Evolutionary conservation across 176 grass and related monocot genomes (phyloP), one percentile per base, ranked within the genome.

Genomic region (Musa acuminata): DNA sequence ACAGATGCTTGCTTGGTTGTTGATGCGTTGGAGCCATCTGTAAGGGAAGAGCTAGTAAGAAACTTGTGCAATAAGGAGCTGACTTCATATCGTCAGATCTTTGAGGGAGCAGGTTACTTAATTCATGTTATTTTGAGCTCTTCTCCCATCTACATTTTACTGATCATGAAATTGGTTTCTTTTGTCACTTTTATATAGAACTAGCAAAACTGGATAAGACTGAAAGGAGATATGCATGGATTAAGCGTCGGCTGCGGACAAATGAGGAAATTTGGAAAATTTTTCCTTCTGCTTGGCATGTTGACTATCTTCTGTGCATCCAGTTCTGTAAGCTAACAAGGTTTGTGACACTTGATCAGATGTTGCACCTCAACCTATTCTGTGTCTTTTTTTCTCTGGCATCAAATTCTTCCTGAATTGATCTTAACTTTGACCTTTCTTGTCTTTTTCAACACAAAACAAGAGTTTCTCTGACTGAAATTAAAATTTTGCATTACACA

Each of bases 251-350:
- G 10, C 62, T 99, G 69, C 79, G 88, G 49, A 91, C 95, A 74
- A 99, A 99, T 79, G 95, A 99, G 83, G 95, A 99, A 69, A 91
- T 89, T 63, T 99, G 95, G 95, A 99, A 93, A 88, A 94, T 94
- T 83, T 99, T 99, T 83, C 95, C 95, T 74, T 84, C 84, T 69
- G 82, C 88, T n/a, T 99, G 95, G 95, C 95, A 99, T 80, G 88
- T 99, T 78, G 90, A 99, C 63, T 99, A 94, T 89, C 82, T 99
- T 20, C 75, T 99, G 66, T 99, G 95, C 76, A 99, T 99, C 80
- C 95, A 99, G 82, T 99, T 99, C 83, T 99, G 95, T 80, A 99
- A 99, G 80, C 83, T 99, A 76, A 99, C 95, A 75, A 99, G 95
- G 95, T 99, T 78, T 84, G 76, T 79, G 29, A 1, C 6, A 60